Evolutionary conservation across 1,284 basidiomycete genomes (phyloP), one percentile per base, ranked within the genome.

Genomic region (Xerocomus amazonicus): DNA sequence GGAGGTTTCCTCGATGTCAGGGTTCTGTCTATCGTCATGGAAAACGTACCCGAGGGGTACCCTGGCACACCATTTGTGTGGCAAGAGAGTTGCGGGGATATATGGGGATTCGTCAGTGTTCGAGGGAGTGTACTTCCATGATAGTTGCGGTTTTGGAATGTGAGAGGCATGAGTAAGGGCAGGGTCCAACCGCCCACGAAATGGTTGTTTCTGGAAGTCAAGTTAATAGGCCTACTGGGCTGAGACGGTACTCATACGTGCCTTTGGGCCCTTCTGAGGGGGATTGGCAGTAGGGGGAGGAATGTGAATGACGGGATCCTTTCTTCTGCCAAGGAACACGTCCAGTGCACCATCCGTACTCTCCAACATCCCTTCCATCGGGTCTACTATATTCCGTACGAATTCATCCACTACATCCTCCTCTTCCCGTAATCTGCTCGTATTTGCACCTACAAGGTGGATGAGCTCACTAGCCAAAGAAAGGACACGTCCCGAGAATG

Each of bases 321-420:
- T 91, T 48, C 75, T 79, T 56, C 78, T 76, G 2, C 93, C 93
- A 14, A 84, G 72, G 56, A 81, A 80, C 54, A 90, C 81, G 62
- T 97, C 94, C 34, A 97, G 68, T 54, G 83, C 84, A 4, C 82
- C 84, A 65, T 97, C 91, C 5, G 92, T 88, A 48, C 82, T 78
- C 68, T 98, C 96, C 49, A 97, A 71, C 48, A 97, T 67, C 34
- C 81, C 77, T 67, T 98, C 96, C 70, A 97, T 81, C 0, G 83
- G 73, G 63, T 95, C 91, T 14, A 92, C 86, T 0, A 96, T 78
- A 29, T 81, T 65, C n/a, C 79, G 74, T 54, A 85, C 79, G 66
- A 93, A 97, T 56, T 80, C 81, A 63, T 96, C 92, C 19, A 85
- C 70, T 2, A 95, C 76, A 69, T 94, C 88, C 55, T 94, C 92